These are phyloP conservation scores for Ophiostoma pallidulum DNA, from an alignment of 2,329 filamentous ascomycete genomes.

Conservation along the genomic window DNA sequence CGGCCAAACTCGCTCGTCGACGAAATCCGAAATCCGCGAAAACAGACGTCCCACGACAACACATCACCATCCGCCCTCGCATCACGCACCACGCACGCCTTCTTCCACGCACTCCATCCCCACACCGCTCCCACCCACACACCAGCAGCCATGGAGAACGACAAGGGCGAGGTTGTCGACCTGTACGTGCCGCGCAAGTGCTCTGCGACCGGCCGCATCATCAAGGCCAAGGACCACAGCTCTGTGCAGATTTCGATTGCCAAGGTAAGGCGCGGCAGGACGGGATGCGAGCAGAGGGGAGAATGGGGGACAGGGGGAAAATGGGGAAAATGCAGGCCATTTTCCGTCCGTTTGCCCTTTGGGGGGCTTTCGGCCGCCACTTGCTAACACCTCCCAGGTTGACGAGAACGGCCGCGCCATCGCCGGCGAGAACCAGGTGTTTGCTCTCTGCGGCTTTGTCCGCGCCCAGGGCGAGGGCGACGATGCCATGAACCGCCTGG, in stretches of 20 bases:
- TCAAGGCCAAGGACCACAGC: slow-evolving; percentile 99
- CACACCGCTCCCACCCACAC: not conserved
- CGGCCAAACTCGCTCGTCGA: too few species aligned
- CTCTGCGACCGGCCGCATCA: slow-evolving; percentile 98
- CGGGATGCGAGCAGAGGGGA: not conserved
- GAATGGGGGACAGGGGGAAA: not conserved
- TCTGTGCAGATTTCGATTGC: slow-evolving; percentile 94
- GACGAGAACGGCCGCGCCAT: slow-evolving; percentile 94
- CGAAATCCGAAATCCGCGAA: not conserved
- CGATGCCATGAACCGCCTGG: slow-evolving; percentile 88
- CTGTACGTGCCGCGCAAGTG: slow-evolving; percentile 95
- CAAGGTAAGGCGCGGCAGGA: slow-evolving; percentile 42
- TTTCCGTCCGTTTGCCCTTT: too few species aligned
- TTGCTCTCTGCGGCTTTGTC: slow-evolving; percentile 95
- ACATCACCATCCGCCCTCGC: slow-evolving; percentile 3
- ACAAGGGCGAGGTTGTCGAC: slow-evolving; percentile 39
- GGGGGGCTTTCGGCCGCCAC: too few species aligned
- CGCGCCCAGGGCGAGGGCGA: slow-evolving; percentile 97
- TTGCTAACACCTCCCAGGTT: slow-evolving; percentile 47
- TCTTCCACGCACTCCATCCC: slow-evolving; percentile 23
- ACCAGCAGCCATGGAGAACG: slow-evolving; percentile 82
- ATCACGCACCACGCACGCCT: slow-evolving; percentile 22
- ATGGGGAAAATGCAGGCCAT: too few species aligned
- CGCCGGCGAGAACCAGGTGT: slow-evolving; percentile 94
- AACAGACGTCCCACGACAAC: not conserved